Base-by-base conservation (phyloP, 139 green algal genomes). In the Tetraselmis chui region DNA sequence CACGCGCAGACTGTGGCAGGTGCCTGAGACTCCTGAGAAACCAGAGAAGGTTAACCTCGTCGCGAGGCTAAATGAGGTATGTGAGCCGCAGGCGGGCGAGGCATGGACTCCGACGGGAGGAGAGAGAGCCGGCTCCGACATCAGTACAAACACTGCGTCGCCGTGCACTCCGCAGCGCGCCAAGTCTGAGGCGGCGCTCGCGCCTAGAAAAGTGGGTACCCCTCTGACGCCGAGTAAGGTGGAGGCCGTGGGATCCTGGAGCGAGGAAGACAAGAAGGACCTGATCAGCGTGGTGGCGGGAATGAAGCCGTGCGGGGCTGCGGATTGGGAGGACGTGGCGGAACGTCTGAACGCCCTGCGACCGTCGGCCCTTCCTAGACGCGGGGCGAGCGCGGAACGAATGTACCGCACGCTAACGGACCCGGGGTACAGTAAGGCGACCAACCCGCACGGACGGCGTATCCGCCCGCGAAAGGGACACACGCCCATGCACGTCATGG, bases 401-500 rank as follows among this genome's bases (percentile, higher is more conserved):
- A 83, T 83, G 78, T 86, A 78, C 75, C 83, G 83, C 75, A 83
- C 83, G 23, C 79, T 83, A 1, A 79, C 83, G 1, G 78, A 86
- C 75, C 83, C 83, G 1, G 74, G 31, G 28, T 83, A 86, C 75
- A 59, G 77, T 31, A 82, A 85, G 74, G 18, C 82, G 25, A 82
- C 59, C 82, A 85, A 85, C 67, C 75, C n/a, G 67, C 84, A 88
- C 59, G 84, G 84, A 24, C 79, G 84, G 23, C 77, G 84, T 26
- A 76, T 88, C 27, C 83, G 83, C 79, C 79, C 78, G 24, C 84
- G 84, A 23, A 76, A 32, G 26, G 80, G 84, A 31, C 18, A 5
- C 45, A 87, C 79, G 25, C 77, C 84, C 18, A 87, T 87, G 84
- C 81, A 85, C 28, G 76, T 87, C 77, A 87, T 87, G 84, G 84